Percentiles rank a stretch among this genome's conserved stretches.
These are phyloP conservation scores for Xylariaceae sp. DNA, from an alignment of 2,329 filamentous ascomycete genomes.

Conservation along the genomic window DNA sequence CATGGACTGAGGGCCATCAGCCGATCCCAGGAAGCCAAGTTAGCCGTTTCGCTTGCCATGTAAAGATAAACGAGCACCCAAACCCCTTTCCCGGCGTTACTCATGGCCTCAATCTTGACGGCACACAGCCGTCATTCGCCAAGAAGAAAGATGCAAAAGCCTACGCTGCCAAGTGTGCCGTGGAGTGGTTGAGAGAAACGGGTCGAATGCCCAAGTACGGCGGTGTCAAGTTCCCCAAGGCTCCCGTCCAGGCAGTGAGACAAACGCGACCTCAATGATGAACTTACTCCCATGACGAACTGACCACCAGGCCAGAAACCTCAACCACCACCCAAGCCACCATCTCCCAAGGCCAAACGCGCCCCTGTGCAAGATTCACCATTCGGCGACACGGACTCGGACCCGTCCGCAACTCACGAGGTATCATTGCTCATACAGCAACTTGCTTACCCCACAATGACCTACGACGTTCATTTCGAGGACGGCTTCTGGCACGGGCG, in stretches of 20 bases:
- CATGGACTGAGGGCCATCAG: slow-evolving; percentile 18
- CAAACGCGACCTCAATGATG: not conserved
- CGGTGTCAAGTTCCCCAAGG: slow-evolving; percentile 13
- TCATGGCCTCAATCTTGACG: slow-evolving; percentile 30
- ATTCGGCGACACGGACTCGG: not conserved
- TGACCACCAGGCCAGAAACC: no score
- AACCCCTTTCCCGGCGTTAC: slow-evolving; percentile 24
- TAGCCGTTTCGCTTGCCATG: slow-evolving; percentile 26
- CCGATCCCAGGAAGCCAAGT: slow-evolving; percentile 1
- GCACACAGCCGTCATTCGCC: slow-evolving; percentile 36
- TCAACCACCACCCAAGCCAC: no score
- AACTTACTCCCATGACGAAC: no score
- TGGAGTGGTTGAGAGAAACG: slow-evolving; percentile 38
- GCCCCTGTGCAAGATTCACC: not conserved
- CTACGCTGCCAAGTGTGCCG: slow-evolving; percentile 49
- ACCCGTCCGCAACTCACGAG: not conserved
- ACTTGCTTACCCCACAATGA: slow-evolving; percentile 34
- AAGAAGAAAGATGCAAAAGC: slow-evolving; percentile 54
- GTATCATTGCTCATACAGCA: slow-evolving; percentile 28
- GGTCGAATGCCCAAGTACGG: slow-evolving; percentile 26
- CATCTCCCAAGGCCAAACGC: not conserved
- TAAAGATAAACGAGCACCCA: slow-evolving; percentile 25
- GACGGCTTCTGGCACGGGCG: slow-evolving; percentile 36
- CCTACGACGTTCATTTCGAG: slow-evolving; percentile 32
- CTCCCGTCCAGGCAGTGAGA: not conserved